Evolutionary conservation across 257 asterid species (phyloP).

Genomic region (Perilla frutescens): DNA sequence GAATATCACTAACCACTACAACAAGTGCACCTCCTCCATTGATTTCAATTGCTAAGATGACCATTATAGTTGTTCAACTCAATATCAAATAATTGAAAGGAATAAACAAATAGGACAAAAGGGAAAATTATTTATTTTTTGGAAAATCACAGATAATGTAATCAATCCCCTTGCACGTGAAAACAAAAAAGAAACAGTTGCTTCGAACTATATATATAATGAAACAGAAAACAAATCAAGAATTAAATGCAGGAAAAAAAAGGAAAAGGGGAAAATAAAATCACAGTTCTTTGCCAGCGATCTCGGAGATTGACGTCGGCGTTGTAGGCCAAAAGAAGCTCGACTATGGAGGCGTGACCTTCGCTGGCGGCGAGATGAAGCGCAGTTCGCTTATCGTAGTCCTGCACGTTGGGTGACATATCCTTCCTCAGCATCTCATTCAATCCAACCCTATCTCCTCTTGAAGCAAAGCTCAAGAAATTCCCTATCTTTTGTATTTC

Average conservation of each 20-base stretch:
- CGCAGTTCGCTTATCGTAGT: conserved; percentile 63
- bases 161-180: too few species aligned
- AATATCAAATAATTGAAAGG: too few species aligned
- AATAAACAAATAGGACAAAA: too few species aligned
- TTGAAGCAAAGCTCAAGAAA: conserved; percentile 66
- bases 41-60: background rate
- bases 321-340: conserved; percentile 63
- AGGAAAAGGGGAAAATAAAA: background rate
- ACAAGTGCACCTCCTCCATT: background rate
- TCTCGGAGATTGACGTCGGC: conserved; percentile 65
- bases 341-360: conserved; percentile 69
- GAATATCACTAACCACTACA: background rate
- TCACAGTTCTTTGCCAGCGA: conserved; percentile 65
- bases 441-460: conserved; percentile 71
- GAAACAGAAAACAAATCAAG: background rate
- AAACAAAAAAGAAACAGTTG: background rate
- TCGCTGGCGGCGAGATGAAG: conserved; percentile 75
- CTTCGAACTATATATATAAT: background rate
- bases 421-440: conserved; percentile 63
- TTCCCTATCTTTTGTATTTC: conserved; percentile 62
- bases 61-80: background rate
- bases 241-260: background rate
- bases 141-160: background rate
- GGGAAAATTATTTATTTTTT: background rate
- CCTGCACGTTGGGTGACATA: conserved; percentile 61